Evolutionary conservation across 2,329 filamentous ascomycete genomes (phyloP), one percentile per base, ranked within the genome.

Genomic region (Botrytis fabae): DNA sequence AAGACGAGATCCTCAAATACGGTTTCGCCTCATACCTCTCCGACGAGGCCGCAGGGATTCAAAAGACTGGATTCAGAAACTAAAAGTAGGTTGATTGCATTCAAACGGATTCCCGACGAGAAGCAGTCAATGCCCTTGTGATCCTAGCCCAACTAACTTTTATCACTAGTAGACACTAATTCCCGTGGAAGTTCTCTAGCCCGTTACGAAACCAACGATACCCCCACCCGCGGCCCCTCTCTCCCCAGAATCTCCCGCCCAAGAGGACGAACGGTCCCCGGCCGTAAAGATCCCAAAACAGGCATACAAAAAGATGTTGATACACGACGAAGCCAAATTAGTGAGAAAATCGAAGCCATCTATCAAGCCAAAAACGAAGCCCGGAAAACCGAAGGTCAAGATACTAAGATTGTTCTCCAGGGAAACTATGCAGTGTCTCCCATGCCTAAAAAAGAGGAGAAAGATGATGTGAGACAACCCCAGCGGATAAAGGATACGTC

Each of bases 291-390:
- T 8, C 32, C 25, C n/a, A 57, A 59, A 32, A 62, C 48, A 20
- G 42, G 42, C 8, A 42, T 48, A 9, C 54, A 69, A 14, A 69
- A 69, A 69, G 70, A 72, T 35, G 8, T 61, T 20, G 63, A 71
- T 10, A 61, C 18, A 1, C 16, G 63, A 32, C 63, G 70, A 10
- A 40, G 51, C 40, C 70, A 72, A 73, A 70, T 78, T 20, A 76
- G 76, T 35, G 74, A 76, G 38, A 78, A 78, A 38, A 76, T 79
- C 54, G 76, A 77, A 64, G 75, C 74, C 10, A 70, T 79, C 8
- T 78, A 78, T 46, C 73, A 64, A 46, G 77, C 74, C 28, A 77
- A 75, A 61, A 76, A 73, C 60, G 60, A 76, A 65, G 76, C 76
- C 63, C 65, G 57, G 25, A 72, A 69, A 68, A 63, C 42, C 28